Base-by-base conservation (phyloP, 352 stramenopile species). In the Globisporangium canariense region DNA sequence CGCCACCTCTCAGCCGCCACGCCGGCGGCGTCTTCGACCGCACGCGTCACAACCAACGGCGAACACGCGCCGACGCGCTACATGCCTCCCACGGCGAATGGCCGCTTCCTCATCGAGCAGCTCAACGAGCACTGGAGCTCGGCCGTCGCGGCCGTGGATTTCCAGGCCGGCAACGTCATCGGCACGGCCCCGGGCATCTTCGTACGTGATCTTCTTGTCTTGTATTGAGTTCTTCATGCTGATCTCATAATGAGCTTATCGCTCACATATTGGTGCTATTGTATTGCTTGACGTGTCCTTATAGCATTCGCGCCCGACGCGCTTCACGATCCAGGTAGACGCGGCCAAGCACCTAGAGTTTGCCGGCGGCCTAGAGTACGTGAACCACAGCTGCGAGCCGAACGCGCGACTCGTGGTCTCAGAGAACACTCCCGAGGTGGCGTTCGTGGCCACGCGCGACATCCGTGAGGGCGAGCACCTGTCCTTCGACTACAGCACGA, bases 401-500 rank as follows among this genome's bases (percentile, higher is more conserved):
- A 97, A 96, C 67, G 87, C 88, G 16, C 77, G 82, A 16, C 77
- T 96, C 65, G 74, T 94, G 47, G 75, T 97, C 60, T 79, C 72
- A 32, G 88, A 96, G 50, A 84, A 81, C 63, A 83, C 81, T 14
- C 73, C 81, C 0, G 76, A 83, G 41, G 83, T 95, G 14, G 77
- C 80, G 46, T 94, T 96, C 34, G 74, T 97, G 5, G 86, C 88
- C 1, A 90, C 83, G 53, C 86, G 90, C 38, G 60, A 76, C 45
- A 92, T 97, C 62, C 68, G 76, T 5, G 71, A 93, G 46, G 77
- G 83, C 43, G 82, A 94, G 58, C 78, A 92, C 65, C 69, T 96
- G 34, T 88, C 77, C 5, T 96, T 96, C 61, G 89, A 97, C 74
- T 97, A 97, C 76, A 81, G 81, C 58, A 94, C 87, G 60, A 97